phyloP scores from a whole-genome alignment of 257 asterid species.

The Phtheirospermum japonicum region DNA sequence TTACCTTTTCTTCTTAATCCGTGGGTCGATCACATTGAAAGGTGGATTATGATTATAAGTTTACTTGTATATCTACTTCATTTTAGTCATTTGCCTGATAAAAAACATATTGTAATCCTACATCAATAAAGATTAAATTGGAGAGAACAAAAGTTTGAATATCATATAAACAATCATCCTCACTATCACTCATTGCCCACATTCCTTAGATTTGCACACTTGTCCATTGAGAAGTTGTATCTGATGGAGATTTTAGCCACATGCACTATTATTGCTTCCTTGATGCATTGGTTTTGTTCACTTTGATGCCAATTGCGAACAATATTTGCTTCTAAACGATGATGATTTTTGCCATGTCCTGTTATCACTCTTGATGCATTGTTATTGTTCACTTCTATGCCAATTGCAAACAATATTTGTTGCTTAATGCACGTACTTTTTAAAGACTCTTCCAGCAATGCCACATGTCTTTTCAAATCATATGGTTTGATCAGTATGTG shows the following conservation, averaged over 20 bases:
- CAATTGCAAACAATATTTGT: constrained; percentile 2
- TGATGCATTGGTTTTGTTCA: neutral
- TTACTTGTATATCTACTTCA: neutral
- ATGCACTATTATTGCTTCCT: constrained; percentile 6
- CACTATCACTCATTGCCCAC: neutral
- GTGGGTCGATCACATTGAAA: neutral
- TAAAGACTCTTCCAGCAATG: constrained; percentile 4
- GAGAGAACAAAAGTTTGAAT: neutral
- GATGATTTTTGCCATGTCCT: too few relatives aligned
- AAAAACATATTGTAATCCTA: too few relatives aligned
- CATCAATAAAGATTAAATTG: too few relatives aligned
- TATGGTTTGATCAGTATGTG: constrained; percentile 7
- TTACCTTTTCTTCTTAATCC: neutral
- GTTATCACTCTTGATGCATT: too few relatives aligned
- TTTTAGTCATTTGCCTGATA: too few relatives aligned
- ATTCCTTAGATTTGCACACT: constrained; percentile 4
- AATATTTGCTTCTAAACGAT: neutral
- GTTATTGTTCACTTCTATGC: neutral
- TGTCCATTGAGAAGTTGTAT: neutral
- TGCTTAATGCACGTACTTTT: neutral
- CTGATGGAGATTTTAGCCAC: constrained; percentile 7
- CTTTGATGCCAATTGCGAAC: neutral
- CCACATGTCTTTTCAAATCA: constrained; percentile 19
- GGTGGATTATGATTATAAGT: constrained; percentile 1
- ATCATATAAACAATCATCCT: constrained; percentile 8